Conservation (phyloP, 2,329 filamentous ascomycete genomes). For the Clarireedia sp. region DNA sequence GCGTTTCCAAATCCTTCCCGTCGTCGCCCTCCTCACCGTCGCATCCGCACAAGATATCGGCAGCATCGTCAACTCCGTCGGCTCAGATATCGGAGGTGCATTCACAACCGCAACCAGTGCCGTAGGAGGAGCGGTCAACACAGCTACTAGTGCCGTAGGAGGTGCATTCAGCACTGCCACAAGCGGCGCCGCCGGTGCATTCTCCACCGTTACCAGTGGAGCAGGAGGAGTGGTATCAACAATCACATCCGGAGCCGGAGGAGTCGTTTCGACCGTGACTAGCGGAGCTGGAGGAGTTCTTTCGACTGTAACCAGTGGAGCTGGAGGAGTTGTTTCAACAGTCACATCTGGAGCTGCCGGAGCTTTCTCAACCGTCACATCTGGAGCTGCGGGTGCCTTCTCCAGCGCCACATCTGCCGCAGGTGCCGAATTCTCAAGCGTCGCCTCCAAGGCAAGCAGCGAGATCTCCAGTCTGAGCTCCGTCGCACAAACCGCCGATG, state of each 20-base stretch:
- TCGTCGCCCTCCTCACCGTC: slow-evolving; percentile 2
- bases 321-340: background rate
- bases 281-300: background rate
- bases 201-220: background rate
- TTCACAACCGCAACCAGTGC: background rate
- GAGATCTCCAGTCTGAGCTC: slow-evolving; percentile 3
- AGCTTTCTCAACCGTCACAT: background rate
- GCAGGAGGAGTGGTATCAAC: background rate
- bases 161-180: background rate
- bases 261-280: background rate
- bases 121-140: background rate
- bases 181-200: background rate
- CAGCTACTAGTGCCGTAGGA: background rate
- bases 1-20: slow-evolving; percentile 7
- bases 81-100: background rate
- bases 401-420: background rate
- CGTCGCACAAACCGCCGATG: slow-evolving; percentile 1
- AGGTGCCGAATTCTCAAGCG: background rate
- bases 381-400: background rate
- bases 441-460: background rate
- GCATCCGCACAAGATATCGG: background rate
- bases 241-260: background rate
- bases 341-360: background rate
- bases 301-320: background rate
- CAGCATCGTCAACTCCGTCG: background rate